Percentiles rank a stretch among this genome's conserved stretches.
phyloP scores from a whole-genome alignment of 176 grass and related monocot genomes.

The Aegilops sharonensis region DNA sequence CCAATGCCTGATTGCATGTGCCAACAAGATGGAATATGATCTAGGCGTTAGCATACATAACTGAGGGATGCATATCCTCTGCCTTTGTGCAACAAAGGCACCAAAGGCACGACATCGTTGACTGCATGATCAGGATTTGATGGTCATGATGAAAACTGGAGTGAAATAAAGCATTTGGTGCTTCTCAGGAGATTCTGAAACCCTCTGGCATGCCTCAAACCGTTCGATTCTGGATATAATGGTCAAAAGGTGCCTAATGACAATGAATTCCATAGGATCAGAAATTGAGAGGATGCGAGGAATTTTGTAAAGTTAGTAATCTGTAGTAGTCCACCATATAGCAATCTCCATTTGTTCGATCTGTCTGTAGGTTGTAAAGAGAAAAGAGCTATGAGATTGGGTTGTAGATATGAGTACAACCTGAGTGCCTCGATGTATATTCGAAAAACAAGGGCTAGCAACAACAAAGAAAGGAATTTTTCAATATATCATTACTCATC shows the following conservation, averaged over 20 bases:
- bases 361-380: constrained; percentile 13
- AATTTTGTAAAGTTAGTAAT: constrained; percentile 33
- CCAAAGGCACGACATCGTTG: neutral
- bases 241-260: neutral
- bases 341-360: constrained; percentile 28
- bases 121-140: neutral
- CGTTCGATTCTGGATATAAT: neutral
- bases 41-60: constrained; percentile 16
- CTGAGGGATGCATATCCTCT: neutral
- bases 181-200: neutral
- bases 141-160: neutral
- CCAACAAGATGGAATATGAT: constrained; percentile 38
- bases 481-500: neutral
- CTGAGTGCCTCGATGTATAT: constrained; percentile 14
- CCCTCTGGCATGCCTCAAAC: neutral
- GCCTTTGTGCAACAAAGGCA: constrained; percentile 2
- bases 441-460: constrained; percentile 27
- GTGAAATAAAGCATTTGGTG: neutral
- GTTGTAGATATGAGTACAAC: constrained; percentile 22
- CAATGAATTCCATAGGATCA: neutral
- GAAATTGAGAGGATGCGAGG: neutral
- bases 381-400: constrained; percentile 7
- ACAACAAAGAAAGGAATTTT: constrained; percentile 11
- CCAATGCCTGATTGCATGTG: constrained; percentile 98
- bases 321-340: constrained; percentile 48